Conservation (phyloP, 129 eudicot species). For the Glebionis coronaria region DNA sequence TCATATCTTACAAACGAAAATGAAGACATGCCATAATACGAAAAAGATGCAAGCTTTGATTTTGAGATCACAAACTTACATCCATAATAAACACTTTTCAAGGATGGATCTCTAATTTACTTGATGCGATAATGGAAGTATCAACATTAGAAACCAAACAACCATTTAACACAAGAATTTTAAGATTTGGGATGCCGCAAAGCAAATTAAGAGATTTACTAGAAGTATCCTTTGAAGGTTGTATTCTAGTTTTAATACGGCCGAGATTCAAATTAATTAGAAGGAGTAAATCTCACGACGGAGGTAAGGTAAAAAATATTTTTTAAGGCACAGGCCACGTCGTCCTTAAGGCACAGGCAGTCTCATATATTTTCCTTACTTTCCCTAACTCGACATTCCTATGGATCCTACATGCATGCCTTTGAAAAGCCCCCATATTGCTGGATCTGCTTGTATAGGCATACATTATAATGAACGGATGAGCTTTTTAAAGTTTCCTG, state of each 20-base stretch:
- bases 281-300: conserved; percentile 23
- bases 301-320: no score
- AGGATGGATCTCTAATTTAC: conserved; percentile 16
- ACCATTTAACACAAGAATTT: conserved; percentile 9
- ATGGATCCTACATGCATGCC: no score
- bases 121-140: conserved; percentile 15
- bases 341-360: no score
- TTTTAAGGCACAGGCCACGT: no score
- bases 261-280: conserved; percentile 16
- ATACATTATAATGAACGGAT: no score
- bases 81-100: neutral
- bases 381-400: no score
- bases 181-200: conserved; percentile 11
- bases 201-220: conserved; percentile 16
- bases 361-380: no score
- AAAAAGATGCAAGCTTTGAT: conserved; percentile 24
- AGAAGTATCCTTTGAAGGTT: conserved; percentile 7
- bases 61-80: conserved; percentile 17
- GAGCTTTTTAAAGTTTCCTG: no score
- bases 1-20: neutral
- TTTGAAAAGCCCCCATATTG: no score
- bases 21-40: neutral
- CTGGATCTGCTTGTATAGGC: no score
- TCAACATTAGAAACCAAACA: neutral
- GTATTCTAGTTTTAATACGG: neutral